Conservation (phyloP, 345 rosid species). For the Hevea brasiliensis region DNA sequence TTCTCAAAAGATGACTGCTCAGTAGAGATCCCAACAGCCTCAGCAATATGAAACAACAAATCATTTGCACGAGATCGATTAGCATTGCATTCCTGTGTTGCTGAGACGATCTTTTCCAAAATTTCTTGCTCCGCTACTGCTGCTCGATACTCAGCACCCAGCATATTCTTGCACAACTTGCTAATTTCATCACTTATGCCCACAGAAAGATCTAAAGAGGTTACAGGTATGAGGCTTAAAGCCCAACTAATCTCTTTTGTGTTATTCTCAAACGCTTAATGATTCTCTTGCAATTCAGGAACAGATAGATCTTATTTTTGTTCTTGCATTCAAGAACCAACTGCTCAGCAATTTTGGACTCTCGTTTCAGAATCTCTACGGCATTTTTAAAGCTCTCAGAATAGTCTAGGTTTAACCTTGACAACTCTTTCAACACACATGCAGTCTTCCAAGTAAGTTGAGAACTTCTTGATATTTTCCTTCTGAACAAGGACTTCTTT, state of each 20-base stretch:
- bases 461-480: conserved; percentile 25
- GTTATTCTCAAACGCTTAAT: conserved; percentile 10
- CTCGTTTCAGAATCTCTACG: conserved; percentile 16
- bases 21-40: conserved; percentile 16
- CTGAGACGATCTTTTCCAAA: conserved; percentile 15
- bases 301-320: conserved; percentile 22
- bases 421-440: conserved; percentile 21
- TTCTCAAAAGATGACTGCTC: conserved; percentile 13
- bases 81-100: conserved; percentile 4
- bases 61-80: conserved; percentile 23
- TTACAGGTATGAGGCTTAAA: conserved; percentile 18
- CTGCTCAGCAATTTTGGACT: conserved; percentile 19
- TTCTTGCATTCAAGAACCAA: conserved; percentile 21
- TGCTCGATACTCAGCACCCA: conserved; percentile 9
- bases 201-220: conserved; percentile 10
- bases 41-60: conserved; percentile 14
- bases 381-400: conserved; percentile 20
- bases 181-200: conserved; percentile 10
- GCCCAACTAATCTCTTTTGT: conserved; percentile 24
- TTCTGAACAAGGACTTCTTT: conserved; percentile 16
- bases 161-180: conserved; percentile 23
- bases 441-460: conserved; percentile 20
- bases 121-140: conserved; percentile 15
- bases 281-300: conserved; percentile 24
- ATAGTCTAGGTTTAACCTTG: conserved; percentile 12